These are phyloP conservation scores for Hippophae gyantsensis DNA, from an alignment of 306 rosid genomes.

Conservation along the genomic window DNA sequence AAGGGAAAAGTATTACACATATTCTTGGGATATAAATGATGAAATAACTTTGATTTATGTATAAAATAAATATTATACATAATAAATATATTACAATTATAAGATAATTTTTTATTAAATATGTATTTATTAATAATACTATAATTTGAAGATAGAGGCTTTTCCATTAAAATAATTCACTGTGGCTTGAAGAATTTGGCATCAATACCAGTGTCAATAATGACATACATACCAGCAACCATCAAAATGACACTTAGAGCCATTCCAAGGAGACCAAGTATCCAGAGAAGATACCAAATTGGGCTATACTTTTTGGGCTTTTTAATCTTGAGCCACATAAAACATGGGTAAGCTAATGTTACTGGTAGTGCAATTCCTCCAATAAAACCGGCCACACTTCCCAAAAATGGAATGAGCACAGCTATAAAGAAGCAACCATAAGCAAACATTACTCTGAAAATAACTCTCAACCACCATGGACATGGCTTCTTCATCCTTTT, in stretches of 20 bases:
- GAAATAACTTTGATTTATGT: no score
- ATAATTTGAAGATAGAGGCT: no score
- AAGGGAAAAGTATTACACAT: no score
- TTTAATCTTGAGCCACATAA: conserved; percentile 48
- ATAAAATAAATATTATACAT: no score
- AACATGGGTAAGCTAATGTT: conserved; percentile 42
- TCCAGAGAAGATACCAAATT: conserved; percentile 35
- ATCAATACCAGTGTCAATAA: conserved; percentile 24
- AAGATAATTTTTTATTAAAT: no score
- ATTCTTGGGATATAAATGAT: no score
- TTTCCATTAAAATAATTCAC: background rate
- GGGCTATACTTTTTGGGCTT: conserved; percentile 25
- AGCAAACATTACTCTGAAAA: conserved; percentile 21
- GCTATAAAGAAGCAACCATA: conserved; percentile 28
- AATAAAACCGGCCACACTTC: conserved; percentile 31
- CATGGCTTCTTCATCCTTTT: conserved; percentile 31
- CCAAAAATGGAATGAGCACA: conserved; percentile 34
- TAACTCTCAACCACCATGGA: conserved; percentile 38
- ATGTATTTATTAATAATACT: no score
- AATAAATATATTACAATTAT: no score
- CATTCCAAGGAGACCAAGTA: conserved; percentile 28
- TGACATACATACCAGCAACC: conserved; percentile 30
- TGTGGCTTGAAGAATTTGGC: conserved; percentile 39
- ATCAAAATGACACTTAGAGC: conserved; percentile 20
- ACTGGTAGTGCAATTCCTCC: conserved; percentile 46